Percentiles rank a stretch among this genome's conserved stretches.
phyloP scores from a whole-genome alignment of 768 basidiomycete species.

The Boletus bicolor region DNA sequence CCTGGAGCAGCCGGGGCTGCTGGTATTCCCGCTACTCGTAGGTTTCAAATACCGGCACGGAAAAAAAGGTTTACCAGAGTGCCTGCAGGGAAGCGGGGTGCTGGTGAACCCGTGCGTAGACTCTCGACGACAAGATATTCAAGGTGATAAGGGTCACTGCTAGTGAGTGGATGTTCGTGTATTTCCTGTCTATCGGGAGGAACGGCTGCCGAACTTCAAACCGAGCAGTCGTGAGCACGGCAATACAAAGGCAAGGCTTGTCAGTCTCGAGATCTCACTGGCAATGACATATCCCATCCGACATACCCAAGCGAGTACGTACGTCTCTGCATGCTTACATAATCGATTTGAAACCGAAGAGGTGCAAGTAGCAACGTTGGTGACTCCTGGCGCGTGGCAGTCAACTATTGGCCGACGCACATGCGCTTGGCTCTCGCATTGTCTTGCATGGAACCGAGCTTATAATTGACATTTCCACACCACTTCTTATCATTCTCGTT shows the following conservation, averaged over 20 bases:
- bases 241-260: too few relatives aligned
- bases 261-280: too few relatives aligned
- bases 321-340: constrained; percentile 3
- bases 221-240: too few relatives aligned
- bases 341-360: not conserved
- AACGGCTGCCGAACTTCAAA: too few relatives aligned
- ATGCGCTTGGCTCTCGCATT: not conserved
- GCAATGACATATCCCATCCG: too few relatives aligned
- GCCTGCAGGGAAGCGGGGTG: not conserved
- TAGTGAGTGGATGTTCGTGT: not conserved
- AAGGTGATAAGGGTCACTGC: not conserved
- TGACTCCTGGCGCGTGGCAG: constrained; percentile 3
- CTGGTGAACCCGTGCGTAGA: not conserved
- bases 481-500: not conserved
- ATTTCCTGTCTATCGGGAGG: not conserved
- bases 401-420: constrained; percentile 1
- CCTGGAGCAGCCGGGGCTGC: not conserved
- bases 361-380: not conserved
- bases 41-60: not conserved
- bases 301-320: too few relatives aligned
- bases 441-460: not conserved
- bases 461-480: not conserved
- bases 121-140: not conserved
- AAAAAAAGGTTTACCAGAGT: not conserved
- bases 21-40: not conserved